phyloP scores from a whole-genome alignment of 176 grass and related monocot species.

The Oryza rufipogon region DNA sequence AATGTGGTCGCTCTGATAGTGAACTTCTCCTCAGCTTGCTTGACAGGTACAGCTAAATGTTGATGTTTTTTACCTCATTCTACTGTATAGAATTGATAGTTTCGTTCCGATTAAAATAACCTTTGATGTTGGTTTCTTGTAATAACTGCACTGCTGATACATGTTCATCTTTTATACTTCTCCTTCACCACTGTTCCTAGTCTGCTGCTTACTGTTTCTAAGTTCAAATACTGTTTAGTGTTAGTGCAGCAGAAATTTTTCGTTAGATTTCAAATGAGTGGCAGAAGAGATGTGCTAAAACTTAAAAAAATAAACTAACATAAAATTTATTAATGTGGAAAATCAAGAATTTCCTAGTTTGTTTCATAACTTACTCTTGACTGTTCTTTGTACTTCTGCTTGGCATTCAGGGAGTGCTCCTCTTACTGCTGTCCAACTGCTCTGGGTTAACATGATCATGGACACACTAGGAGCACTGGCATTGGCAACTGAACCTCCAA shows the following conservation, averaged over 20 bases:
- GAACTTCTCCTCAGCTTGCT: constrained; percentile 93
- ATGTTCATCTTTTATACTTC: background rate
- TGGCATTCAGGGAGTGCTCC: constrained; percentile 73
- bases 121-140: constrained; percentile 11
- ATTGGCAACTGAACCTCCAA: constrained; percentile 94
- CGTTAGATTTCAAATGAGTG: background rate
- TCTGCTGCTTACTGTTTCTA: background rate
- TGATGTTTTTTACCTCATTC: background rate
- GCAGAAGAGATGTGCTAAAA: background rate
- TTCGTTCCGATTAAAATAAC: background rate
- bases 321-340: background rate
- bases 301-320: background rate
- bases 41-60: constrained; percentile 65
- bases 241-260: background rate
- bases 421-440: constrained; percentile 95
- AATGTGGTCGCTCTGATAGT: constrained; percentile 95
- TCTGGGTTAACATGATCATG: constrained; percentile 99
- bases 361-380: constrained; percentile 8
- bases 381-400: constrained; percentile 14
- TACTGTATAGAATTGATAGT: constrained; percentile 12
- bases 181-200: background rate
- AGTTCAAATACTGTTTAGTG: background rate
- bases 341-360: constrained; percentile 11
- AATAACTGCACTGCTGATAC: background rate
- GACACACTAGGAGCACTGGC: constrained; percentile 96